Percentiles rank a stretch among this genome's conserved stretches.
Conservation (phyloP, 805 yeast species). For the Barnettozyma sucrosica region DNA sequence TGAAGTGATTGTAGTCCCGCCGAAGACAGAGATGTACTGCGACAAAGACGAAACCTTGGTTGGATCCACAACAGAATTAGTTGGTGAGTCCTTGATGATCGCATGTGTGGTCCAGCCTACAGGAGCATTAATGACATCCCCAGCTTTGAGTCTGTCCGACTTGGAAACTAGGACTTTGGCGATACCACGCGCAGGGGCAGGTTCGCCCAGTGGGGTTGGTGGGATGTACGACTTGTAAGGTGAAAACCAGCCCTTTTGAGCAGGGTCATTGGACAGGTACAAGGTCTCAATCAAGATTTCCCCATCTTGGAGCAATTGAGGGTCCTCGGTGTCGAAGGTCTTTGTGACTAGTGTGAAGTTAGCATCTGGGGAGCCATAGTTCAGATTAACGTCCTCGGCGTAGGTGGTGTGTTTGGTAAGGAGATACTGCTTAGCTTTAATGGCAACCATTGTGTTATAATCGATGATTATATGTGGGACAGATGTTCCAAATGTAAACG, state of each 20-base stretch:
- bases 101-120: slow-evolving; percentile 45
- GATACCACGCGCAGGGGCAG: slow-evolving; percentile 45
- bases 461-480: neutral
- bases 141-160: slow-evolving; percentile 33
- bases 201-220: slow-evolving; percentile 34
- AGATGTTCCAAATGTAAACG: neutral
- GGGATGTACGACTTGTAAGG: slow-evolving; percentile 27
- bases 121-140: slow-evolving; percentile 37
- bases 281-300: slow-evolving; percentile 39
- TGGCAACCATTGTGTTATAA: slow-evolving; percentile 23
- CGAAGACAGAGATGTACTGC: slow-evolving; percentile 44
- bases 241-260: slow-evolving; percentile 52
- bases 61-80: slow-evolving; percentile 13
- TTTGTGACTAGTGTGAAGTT: slow-evolving; percentile 26
- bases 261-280: slow-evolving; percentile 56
- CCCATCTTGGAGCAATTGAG: slow-evolving; percentile 28
- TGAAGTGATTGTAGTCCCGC: slow-evolving; percentile 58
- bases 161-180: slow-evolving; percentile 46
- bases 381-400: slow-evolving; percentile 23
- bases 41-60: slow-evolving; percentile 27
- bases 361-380: slow-evolving; percentile 20
- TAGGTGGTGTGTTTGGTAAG: slow-evolving; percentile 24
- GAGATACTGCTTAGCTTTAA: slow-evolving; percentile 29
- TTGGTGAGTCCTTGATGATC: slow-evolving; percentile 25
- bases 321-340: slow-evolving; percentile 17